These are phyloP conservation scores for Cryptomeria japonica DNA, from an alignment of 75 land plant species.

Conservation along the genomic window DNA sequence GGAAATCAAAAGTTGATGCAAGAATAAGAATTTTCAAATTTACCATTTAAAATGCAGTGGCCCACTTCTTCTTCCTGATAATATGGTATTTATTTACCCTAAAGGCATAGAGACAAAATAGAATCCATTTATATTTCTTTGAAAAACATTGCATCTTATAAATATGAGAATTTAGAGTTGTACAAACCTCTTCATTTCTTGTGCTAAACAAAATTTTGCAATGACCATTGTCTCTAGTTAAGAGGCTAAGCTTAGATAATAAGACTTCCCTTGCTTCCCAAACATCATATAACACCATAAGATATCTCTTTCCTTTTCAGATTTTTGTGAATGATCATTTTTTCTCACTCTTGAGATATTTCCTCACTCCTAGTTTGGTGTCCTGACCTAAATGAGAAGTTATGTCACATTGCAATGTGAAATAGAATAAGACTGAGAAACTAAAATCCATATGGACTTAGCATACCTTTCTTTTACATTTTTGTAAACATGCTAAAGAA, in stretches of 20 bases:
- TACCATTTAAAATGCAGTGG: not conserved
- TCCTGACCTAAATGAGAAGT: too few species aligned
- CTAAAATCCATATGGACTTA: too few species aligned
- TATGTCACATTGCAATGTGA: too few species aligned
- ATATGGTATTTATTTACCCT: too few species aligned
- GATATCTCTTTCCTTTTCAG: not conserved
- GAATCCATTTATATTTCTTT: conserved; percentile 5
- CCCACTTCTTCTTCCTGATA: not conserved
- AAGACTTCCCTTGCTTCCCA: not conserved
- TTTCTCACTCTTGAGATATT: too few species aligned
- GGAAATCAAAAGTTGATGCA: too few species aligned
- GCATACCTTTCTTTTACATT: too few species aligned
- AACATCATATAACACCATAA: too few species aligned
- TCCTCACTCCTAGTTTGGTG: not conserved
- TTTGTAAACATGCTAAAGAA: too few species aligned
- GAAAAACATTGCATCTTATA: not conserved
- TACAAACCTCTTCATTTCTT: not conserved
- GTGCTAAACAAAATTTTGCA: conserved; percentile 18
- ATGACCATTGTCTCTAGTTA: not conserved
- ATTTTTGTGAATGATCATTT: too few species aligned
- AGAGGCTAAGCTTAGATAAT: not conserved
- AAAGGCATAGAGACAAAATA: not conserved
- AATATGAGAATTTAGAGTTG: not conserved
- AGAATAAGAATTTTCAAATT: too few species aligned
- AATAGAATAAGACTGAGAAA: too few species aligned